Evolutionary conservation across 805 yeast species (phyloP).

Genomic region (Candida xiaguanensis): DNA sequence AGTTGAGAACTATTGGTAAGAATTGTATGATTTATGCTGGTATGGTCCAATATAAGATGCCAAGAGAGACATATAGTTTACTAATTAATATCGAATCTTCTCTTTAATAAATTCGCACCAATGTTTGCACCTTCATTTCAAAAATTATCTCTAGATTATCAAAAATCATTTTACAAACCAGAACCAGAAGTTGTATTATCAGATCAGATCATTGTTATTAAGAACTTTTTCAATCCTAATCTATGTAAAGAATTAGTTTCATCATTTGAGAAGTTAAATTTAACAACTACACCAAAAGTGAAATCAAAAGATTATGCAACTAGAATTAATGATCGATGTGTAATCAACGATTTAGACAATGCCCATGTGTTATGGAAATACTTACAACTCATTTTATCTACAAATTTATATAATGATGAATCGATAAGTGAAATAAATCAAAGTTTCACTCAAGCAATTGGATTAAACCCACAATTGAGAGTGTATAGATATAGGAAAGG

Average conservation of each 20-base stretch:
- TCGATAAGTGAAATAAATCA: conserved; percentile 17
- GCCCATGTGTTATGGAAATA: conserved; percentile 41
- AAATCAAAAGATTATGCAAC: conserved; percentile 55
- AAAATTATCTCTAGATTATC: conserved; percentile 10
- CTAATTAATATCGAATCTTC: conserved; percentile 60
- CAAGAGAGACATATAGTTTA: conserved; percentile 73
- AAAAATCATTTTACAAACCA: conserved; percentile 21
- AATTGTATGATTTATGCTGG: conserved; percentile 95
- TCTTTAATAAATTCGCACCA: too few species aligned
- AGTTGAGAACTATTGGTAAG: conserved; percentile 60
- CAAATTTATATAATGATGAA: conserved; percentile 23
- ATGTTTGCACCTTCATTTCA: conserved; percentile 18
- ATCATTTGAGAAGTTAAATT: conserved; percentile 22
- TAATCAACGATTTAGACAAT: conserved; percentile 37
- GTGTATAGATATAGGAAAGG: conserved; percentile 53
- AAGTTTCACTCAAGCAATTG: conserved; percentile 38
- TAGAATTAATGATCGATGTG: conserved; percentile 51
- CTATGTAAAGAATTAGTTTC: conserved; percentile 39
- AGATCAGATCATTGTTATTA: conserved; percentile 39
- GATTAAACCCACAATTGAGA: conserved; percentile 54
- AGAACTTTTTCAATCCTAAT: conserved; percentile 32
- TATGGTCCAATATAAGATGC: conserved; percentile 90
- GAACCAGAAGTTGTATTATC: conserved; percentile 20
- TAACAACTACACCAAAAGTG: conserved; percentile 47
- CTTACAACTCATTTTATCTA: conserved; percentile 27